These are phyloP conservation scores for Volvariella surrecta DNA, from an alignment of 1,284 basidiomycete species.

Conservation along the genomic window DNA sequence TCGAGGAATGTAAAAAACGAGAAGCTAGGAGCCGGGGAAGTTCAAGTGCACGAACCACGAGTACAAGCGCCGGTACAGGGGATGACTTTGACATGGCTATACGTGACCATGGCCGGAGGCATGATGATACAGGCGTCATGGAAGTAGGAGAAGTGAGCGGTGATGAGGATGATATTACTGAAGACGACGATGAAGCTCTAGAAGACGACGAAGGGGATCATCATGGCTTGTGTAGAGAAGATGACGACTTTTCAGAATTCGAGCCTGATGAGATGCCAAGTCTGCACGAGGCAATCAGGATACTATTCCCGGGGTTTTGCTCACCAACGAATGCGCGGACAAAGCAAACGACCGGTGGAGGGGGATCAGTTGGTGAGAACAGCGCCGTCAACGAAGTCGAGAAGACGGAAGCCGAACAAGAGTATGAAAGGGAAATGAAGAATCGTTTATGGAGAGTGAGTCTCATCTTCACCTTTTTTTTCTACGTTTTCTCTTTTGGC, in stretches of 20 bases:
- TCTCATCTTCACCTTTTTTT: slow-evolving; percentile 4
- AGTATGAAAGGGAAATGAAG: slow-evolving; percentile 57
- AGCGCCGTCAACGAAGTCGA: slow-evolving; percentile 5
- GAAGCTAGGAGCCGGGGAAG: slow-evolving; percentile 12
- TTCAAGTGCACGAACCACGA: slow-evolving; percentile 1
- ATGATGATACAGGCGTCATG: too few relatives aligned
- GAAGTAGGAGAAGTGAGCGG: slow-evolving; percentile 7
- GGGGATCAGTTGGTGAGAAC: background rate
- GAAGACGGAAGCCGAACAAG: slow-evolving; percentile 8
- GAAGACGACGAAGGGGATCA: slow-evolving; percentile 5
- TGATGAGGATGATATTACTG: slow-evolving; percentile 10
- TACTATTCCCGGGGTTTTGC: slow-evolving; percentile 59
- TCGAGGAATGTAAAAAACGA: slow-evolving; percentile 9
- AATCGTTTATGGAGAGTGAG: slow-evolving; percentile 58
- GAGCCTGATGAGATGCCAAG: slow-evolving; percentile 72
- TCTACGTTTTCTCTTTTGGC: background rate
- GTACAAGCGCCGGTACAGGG: too few relatives aligned
- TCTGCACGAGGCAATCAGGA: slow-evolving; percentile 51
- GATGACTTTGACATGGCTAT: too few relatives aligned
- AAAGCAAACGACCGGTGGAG: slow-evolving; percentile 2
- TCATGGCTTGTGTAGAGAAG: slow-evolving; percentile 20
- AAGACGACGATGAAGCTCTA: background rate
- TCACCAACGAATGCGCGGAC: slow-evolving; percentile 13
- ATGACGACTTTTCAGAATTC: slow-evolving; percentile 46
- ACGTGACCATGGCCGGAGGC: too few relatives aligned